Evolutionary conservation across 257 asterid genomes (phyloP).

Genomic region (Linderniella brevidens): DNA sequence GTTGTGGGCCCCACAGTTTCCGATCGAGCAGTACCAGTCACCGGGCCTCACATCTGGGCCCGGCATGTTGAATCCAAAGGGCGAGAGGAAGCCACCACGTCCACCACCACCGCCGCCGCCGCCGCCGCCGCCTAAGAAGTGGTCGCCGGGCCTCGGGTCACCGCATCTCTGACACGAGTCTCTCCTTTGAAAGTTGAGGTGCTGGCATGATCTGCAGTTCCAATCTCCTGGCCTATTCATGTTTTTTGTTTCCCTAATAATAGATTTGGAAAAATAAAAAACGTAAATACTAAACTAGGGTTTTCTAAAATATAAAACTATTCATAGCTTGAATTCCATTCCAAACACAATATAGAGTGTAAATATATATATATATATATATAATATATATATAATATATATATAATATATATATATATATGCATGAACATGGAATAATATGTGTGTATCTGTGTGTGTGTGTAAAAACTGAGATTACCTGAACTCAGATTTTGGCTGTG

Average conservation of each 20-base stretch:
- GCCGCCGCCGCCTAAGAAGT: too few relatives aligned
- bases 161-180: constrained; percentile 94
- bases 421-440: too few relatives aligned
- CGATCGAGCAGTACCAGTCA: constrained; percentile 79
- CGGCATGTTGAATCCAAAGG: background rate
- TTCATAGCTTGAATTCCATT: too few relatives aligned
- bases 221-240: constrained; percentile 99
- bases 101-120: background rate
- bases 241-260: background rate
- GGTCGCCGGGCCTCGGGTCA: constrained; percentile 52
- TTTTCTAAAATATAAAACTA: too few relatives aligned
- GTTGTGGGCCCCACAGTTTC: constrained; percentile 92
- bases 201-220: constrained; percentile 97
- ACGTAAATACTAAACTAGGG: too few relatives aligned
- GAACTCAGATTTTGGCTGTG: background rate
- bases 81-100: constrained; percentile 10
- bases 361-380: too few relatives aligned
- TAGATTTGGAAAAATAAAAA: too few relatives aligned
- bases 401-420: too few relatives aligned
- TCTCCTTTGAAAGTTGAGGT: constrained; percentile 84
- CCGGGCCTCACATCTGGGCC: constrained; percentile 99
- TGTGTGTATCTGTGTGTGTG: too few relatives aligned
- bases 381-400: too few relatives aligned
- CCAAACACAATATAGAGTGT: too few relatives aligned
- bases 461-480: too few relatives aligned